Conservation (phyloP, 495 filamentous ascomycete species). For the Tetracladium marchalianum region DNA sequence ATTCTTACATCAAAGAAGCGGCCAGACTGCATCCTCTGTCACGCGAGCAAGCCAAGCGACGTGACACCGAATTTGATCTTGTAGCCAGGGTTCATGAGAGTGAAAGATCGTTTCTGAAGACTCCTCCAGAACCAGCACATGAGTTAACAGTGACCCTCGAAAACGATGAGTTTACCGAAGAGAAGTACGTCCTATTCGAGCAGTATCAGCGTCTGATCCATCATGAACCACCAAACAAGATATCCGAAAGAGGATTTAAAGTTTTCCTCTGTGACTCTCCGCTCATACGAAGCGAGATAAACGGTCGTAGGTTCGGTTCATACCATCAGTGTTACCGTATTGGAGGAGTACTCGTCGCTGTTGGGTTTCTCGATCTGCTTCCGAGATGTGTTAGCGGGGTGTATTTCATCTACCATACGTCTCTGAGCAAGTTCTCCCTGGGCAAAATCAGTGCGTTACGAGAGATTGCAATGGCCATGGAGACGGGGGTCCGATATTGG, state of each 20-base stretch:
- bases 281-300: conserved; percentile 40
- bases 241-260: conserved; percentile 60
- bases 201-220: conserved; percentile 84
- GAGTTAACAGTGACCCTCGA: conserved; percentile 72
- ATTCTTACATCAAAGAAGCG: conserved; percentile 62
- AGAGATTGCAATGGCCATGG: conserved; percentile 70
- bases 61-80: conserved; percentile 67
- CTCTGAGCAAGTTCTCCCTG: conserved; percentile 67
- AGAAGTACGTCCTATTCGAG: conserved; percentile 75
- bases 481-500: conserved; percentile 56
- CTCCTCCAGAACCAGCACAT: conserved; percentile 56
- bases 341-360: conserved; percentile 78
- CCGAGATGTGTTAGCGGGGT: conserved; percentile 85
- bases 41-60: conserved; percentile 68
- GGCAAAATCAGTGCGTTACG: conserved; percentile 83
- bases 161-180: conserved; percentile 67
- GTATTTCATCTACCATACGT: conserved; percentile 88
- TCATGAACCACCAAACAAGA: conserved; percentile 56
- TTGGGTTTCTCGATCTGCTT: conserved; percentile 81
- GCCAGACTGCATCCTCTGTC: conserved; percentile 65
- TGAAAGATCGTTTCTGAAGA: conserved; percentile 26
- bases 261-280: conserved; percentile 81
- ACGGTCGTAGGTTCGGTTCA: conserved; percentile 58
- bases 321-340: conserved; percentile 93
- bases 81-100: conserved; percentile 59